These are phyloP conservation scores for Suillus variegatus DNA, from an alignment of 768 basidiomycete genomes.

Conservation along the genomic window DNA sequence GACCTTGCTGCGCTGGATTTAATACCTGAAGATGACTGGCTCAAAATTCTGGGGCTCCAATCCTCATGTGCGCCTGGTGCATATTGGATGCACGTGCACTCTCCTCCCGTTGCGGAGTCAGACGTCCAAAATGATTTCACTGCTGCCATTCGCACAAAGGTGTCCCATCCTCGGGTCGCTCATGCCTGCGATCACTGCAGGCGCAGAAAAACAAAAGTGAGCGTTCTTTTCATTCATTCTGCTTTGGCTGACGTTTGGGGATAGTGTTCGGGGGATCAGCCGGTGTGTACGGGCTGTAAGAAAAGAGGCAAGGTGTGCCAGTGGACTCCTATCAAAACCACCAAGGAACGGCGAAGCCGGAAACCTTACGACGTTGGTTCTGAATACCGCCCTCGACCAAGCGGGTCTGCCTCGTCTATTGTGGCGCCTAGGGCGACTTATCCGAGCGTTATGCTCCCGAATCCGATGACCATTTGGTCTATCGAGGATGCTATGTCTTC, in stretches of 20 bases:
- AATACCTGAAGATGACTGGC: neutral
- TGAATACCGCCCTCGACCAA: neutral
- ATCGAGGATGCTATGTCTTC: neutral
- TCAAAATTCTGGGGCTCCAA: neutral
- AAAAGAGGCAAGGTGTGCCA: neutral
- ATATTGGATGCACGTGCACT: no score
- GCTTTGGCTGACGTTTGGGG: neutral
- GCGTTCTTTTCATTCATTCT: neutral
- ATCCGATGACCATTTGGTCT: neutral
- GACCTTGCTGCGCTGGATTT: neutral
- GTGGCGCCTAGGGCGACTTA: neutral
- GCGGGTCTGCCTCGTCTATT: neutral
- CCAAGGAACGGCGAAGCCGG: neutral
- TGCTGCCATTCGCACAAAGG: neutral
- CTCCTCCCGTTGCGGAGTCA: neutral
- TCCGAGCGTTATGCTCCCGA: neutral
- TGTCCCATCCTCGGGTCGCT: neutral
- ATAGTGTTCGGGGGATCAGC: constrained; percentile 1
- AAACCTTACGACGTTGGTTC: neutral
- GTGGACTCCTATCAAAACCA: constrained; percentile 3
- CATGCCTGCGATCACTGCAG: constrained; percentile 1
- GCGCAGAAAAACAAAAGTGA: neutral
- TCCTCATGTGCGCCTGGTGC: neutral
- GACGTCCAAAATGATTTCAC: neutral
- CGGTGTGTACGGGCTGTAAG: neutral